Base-by-base conservation (phyloP, 371 early-diverging fungal genomes). In the Rhizomucor pusillus region DNA sequence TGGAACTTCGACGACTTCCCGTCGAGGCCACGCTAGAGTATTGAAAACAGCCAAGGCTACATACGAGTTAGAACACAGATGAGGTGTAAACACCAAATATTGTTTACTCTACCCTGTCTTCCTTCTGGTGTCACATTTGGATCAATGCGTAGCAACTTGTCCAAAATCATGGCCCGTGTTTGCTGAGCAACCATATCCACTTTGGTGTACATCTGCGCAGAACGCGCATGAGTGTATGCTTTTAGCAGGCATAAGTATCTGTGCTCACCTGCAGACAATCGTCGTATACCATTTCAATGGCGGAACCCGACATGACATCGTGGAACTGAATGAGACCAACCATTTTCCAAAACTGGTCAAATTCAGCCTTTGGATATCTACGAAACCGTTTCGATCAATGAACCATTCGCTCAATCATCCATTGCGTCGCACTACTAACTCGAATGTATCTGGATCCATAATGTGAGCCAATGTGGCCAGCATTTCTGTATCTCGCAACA, bases 281-380 rank as follows among this genome's bases (percentile, higher is more conserved):
- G 13, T 82, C 73, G 66, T 93, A 95, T n/a, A 92, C 98, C 58
- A 92, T 62, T 44, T 85, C 92, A 57, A 98, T 96, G 1, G 90
- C 75, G 3, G 92, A 87, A 0, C 97, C 98, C 1, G 97, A 96
- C 54, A 73, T 71, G 5, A 96, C 92, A 70, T 95, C 95, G 59
- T 97, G 98, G 64, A 97, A 97, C 71, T 98, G 97, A 23, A 94
- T 95, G 65, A 97, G 77, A 37, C 93, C 84, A 20, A 94, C 73
- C 23, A 87, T 64, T 58, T 96, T 93, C 99, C 99, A 98, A 33
- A 96, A 68, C 7, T 81, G 70, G 33, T 84, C 86, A 1, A 98
- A 65, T 53, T 91, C 87, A 0, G 77, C 71, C 23, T 77, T 75
- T 10, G 95, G 94, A 59, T 94, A 94, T 2, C 66, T 72, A 50